Base-by-base conservation (phyloP, 2,329 filamentous ascomycete species). In the Rasamsonia emersonii region DNA sequence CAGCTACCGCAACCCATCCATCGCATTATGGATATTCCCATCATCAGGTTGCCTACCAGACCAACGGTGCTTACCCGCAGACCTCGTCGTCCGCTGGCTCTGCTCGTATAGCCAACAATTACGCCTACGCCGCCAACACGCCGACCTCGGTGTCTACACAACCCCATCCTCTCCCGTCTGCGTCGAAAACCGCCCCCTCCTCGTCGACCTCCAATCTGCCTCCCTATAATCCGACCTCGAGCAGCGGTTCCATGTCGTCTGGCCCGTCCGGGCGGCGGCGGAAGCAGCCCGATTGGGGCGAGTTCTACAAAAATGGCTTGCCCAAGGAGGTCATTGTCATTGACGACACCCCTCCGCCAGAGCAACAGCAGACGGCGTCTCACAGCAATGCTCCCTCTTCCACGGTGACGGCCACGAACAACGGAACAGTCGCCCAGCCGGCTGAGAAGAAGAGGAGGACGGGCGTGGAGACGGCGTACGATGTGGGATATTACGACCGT, bases 261-360 rank as follows among this genome's bases (percentile, higher is more conserved):
- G 48, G 58, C 36, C 54, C 59, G 42, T 54, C 64, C 42, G 53
- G 54, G 42, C n/a, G n/a, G 52, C 58, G 47, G 70, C 40, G 57
- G 52, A 54, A 72, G 71, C 54, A 77, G 44, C 81, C 82, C 30
- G 79, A 91, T 59, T 91, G 84, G 84, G 68, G 73, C 36, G 75
- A 72, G 42, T 91, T 88, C 53, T 89, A 88, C 58, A 81, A 80
- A 54, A 88, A 89, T 56, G 84, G 84, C 3, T 64, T 86, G 16
- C 84, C 84, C 15, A 81, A 85, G 54, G 84, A 91, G 63, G 77
- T 91, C 52, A 89, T 91, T 51, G 77, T 89, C 48, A 91, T 91
- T 24, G 59, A 62, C 40, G 80, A 88, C 55, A 77, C 75, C 4
- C 81, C 81, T 31, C 59, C 62, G 8, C 68, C 68, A 18, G 54